phyloP scores from a whole-genome alignment of 495 filamentous ascomycete genomes.

The Amorphotheca resinae region DNA sequence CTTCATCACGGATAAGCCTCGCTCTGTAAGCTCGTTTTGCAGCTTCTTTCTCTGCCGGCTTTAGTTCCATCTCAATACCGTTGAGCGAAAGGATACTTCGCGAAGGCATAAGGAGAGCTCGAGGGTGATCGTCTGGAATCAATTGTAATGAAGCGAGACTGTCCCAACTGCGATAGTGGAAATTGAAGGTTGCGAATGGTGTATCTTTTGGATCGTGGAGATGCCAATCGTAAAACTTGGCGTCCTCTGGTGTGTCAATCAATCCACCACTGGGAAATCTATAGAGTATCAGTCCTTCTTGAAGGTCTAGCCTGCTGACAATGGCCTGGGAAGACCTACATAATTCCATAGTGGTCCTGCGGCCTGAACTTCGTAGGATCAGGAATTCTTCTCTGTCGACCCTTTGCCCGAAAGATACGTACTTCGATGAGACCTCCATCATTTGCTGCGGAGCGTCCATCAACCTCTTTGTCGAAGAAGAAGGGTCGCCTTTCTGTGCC shows the following conservation, averaged over 20 bases:
- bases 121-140: constrained; percentile 2
- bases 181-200: constrained; percentile 34
- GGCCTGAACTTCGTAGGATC: constrained; percentile 22
- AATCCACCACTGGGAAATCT: constrained; percentile 34
- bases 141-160: constrained; percentile 14
- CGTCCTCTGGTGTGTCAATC: constrained; percentile 33
- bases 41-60: not conserved
- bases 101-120: constrained; percentile 10
- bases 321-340: constrained; percentile 22
- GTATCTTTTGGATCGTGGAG: constrained; percentile 34
- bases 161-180: constrained; percentile 35
- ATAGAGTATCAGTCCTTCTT: not conserved
- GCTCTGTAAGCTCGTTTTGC: no score
- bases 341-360: constrained; percentile 29
- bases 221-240: constrained; percentile 32
- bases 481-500: constrained; percentile 17
- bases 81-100: constrained; percentile 6
- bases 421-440: constrained; percentile 42
- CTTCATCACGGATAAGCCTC: no score
- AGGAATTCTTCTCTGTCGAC: constrained; percentile 24
- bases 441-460: constrained; percentile 24
- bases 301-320: not conserved
- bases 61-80: not conserved
- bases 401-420: constrained; percentile 33
- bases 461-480: constrained; percentile 9